phyloP scores from a whole-genome alignment of 495 filamentous ascomycete genomes.

The Penicillium antarcticum region DNA sequence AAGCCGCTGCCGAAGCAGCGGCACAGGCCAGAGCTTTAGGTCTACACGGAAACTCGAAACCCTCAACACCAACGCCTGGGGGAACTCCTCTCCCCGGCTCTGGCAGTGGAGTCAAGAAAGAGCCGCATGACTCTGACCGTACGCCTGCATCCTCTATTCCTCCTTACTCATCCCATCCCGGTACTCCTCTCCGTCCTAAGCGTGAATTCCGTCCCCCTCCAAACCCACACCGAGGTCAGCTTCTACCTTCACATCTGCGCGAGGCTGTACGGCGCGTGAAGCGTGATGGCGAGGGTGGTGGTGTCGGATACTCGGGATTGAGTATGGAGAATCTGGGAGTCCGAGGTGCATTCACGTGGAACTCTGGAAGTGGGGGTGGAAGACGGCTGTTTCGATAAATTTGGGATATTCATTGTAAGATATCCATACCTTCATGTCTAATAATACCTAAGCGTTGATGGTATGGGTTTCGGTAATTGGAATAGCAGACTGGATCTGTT shows the following conservation, averaged over 20 bases:
- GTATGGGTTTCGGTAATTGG: conserved; percentile 1
- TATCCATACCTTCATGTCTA: neutral
- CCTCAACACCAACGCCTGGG: conserved; percentile 15
- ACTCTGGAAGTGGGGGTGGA: conserved; percentile 46
- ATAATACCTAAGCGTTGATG: neutral
- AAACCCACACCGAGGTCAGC: conserved; percentile 59
- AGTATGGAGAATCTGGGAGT: conserved; percentile 67
- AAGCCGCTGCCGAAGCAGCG: conserved; percentile 35
- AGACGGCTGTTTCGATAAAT: conserved; percentile 59
- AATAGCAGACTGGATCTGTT: conserved; percentile 8
- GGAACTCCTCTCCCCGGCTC: conserved; percentile 9
- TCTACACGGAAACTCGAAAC: conserved; percentile 9
- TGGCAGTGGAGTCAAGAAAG: conserved; percentile 24
- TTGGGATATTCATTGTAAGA: neutral
- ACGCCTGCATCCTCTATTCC: conserved; percentile 14
- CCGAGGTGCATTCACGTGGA: conserved; percentile 59
- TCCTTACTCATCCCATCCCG: neutral
- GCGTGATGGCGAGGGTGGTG: conserved; percentile 60
- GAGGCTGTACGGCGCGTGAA: conserved; percentile 75
- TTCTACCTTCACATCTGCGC: conserved; percentile 78
- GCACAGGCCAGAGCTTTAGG: conserved; percentile 37
- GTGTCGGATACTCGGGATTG: conserved; percentile 69
- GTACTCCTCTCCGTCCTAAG: conserved; percentile 13
- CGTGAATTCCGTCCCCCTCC: conserved; percentile 33
- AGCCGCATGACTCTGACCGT: conserved; percentile 14